These are phyloP conservation scores for Grosmannia clavigera DNA, from an alignment of 2,329 filamentous ascomycete genomes.

Conservation along the genomic window DNA sequence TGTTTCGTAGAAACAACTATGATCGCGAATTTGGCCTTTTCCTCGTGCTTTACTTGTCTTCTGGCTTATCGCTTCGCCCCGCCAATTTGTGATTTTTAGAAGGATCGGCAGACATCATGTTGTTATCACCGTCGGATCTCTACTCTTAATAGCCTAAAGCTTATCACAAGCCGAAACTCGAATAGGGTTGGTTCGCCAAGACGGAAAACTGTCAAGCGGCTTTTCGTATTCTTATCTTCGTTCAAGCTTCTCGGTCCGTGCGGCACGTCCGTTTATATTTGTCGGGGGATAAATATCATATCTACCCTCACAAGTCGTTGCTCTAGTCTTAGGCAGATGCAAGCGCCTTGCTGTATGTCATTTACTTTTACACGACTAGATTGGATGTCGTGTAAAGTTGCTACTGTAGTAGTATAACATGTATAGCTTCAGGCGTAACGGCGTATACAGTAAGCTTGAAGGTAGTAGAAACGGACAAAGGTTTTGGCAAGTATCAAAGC, in stretches of 20 bases:
- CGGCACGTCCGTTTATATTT: not conserved
- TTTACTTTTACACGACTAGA: not conserved
- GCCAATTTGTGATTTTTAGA: not conserved
- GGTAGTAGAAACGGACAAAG: too few species aligned
- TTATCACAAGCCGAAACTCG: not conserved
- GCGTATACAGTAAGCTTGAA: too few species aligned
- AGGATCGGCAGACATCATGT: not conserved
- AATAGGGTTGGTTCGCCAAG: not conserved
- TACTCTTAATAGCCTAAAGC: not conserved
- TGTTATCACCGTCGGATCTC: not conserved
- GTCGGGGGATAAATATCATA: not conserved
- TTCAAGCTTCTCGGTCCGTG: not conserved
- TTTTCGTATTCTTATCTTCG: not conserved
- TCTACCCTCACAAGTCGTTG: not conserved
- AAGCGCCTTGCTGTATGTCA: not conserved
- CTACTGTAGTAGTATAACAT: not conserved
- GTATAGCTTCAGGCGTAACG: too few species aligned
- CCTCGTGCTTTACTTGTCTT: not conserved
- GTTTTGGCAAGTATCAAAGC: too few species aligned
- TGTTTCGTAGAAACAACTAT: not conserved
- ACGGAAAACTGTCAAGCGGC: not conserved
- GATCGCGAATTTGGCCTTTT: not conserved
- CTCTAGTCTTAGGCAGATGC: not conserved
- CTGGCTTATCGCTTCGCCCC: not conserved
- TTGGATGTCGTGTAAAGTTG: not conserved